These are phyloP conservation scores for Haberlea rhodopensis DNA, from an alignment of 257 asterid species.

Conservation along the genomic window DNA sequence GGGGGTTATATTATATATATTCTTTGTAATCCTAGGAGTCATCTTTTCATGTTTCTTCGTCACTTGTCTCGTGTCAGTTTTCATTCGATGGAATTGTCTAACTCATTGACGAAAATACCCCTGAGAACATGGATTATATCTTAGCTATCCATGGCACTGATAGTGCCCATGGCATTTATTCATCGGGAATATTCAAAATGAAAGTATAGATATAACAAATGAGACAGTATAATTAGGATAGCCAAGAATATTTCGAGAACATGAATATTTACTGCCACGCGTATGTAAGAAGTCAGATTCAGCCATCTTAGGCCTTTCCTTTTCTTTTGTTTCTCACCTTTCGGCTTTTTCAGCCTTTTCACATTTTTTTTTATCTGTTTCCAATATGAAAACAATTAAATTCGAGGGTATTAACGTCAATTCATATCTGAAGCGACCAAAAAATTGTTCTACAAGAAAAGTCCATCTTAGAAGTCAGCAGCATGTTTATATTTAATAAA, in stretches of 20 bases:
- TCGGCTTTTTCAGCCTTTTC: no score
- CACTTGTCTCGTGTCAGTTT: constrained; percentile 40
- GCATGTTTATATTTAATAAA: no score
- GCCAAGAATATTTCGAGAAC: no score
- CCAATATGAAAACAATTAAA: not conserved
- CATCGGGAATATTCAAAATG: no score
- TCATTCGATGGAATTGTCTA: not conserved
- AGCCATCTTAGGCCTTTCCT: constrained; percentile 23
- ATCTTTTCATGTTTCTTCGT: constrained; percentile 21
- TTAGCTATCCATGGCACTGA: no score
- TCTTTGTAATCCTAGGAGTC: constrained; percentile 20
- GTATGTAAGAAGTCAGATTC: constrained; percentile 40
- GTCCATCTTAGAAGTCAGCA: not conserved
- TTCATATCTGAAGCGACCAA: not conserved
- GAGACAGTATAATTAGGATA: no score
- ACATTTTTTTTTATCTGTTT: no score
- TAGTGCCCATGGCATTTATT: no score
- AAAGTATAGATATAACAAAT: no score
- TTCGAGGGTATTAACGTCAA: not conserved
- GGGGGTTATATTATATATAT: no score
- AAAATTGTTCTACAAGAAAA: not conserved
- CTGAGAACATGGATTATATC: constrained; percentile 25
- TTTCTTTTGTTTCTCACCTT: no score
- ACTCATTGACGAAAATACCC: constrained; percentile 46
- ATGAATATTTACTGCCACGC: constrained; percentile 58